Evolutionary conservation across 495 filamentous ascomycete genomes (phyloP), one percentile per base, ranked within the genome.

Genomic region (Penicillium egyptiacum): DNA sequence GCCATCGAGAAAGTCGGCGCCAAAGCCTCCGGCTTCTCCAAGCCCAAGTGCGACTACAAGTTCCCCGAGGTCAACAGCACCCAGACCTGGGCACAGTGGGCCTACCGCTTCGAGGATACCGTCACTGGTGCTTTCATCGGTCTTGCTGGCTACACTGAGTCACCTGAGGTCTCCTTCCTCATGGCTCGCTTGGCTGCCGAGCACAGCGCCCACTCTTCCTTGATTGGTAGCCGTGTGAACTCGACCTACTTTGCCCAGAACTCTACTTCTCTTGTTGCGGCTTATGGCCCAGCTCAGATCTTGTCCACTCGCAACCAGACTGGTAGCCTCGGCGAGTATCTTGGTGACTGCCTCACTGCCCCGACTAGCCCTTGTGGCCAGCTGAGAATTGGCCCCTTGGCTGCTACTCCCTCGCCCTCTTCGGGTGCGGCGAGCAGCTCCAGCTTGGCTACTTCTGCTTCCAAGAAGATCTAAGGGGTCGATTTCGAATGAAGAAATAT

Each of bases 131-230:
- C 65, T 30, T 63, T 66, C 50, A 67, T 72, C 46, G 71, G 65
- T 19, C 60, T 65, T 2, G 58, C 71, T 11, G 71, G 64, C 5
- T 74, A 66, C 58, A 72, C 71, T 40, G 61, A 67, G 43, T 59
- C 69, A 0, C 71, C 69, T 20, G 67, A 74, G 61, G 66, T 72
- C 12, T 59, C 71, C 11, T 72, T 74, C 62, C 59, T 74, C 12
- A 37, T 70, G 31, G 64, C 71, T 10, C 64, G 71, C 44, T 41
- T 74, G 49, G 69, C 71, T 16, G 65, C 69, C 45, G 51, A 69
- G 61, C 69, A 74, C 58, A 59, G 55, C 26, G 58, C 60, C 2
- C 64, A 67, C 11, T 60, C 66, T 17, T 59, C 61, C 26, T 64
- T 59, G 40, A 64, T 74, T 23, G 69, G 64, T 8, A 60, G 55